Evolutionary conservation across 805 yeast species (phyloP).

Genomic region (Saccharomycopsis fermentans): DNA sequence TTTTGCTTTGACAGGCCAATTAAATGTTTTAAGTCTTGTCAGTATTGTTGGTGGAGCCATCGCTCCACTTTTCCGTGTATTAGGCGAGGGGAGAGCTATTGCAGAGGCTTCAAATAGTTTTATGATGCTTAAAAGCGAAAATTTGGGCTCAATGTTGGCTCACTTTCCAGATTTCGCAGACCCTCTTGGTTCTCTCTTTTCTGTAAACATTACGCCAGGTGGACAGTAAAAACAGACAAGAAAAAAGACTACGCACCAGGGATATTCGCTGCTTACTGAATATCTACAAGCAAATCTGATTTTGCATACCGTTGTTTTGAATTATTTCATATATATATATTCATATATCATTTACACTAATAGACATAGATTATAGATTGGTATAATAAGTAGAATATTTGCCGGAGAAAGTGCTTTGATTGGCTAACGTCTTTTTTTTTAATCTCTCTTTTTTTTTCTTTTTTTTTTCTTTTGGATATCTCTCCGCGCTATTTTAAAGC

Average conservation of each 20-base stretch:
- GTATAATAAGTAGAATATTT: no score
- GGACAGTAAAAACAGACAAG: neutral
- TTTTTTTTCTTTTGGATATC: neutral
- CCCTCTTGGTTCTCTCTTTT: neutral
- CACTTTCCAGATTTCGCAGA: neutral
- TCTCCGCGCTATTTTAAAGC: neutral
- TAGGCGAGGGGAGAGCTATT: neutral
- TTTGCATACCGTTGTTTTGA: neutral
- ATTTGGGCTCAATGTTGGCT: neutral
- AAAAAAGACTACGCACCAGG: no score
- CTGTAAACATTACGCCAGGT: neutral
- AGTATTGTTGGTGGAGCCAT: constrained; percentile 2
- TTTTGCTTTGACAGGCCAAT: constrained; percentile 3
- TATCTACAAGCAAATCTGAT: neutral
- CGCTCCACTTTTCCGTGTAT: neutral
- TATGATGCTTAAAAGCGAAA: neutral
- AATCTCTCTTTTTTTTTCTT: neutral
- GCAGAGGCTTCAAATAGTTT: constrained; percentile 4
- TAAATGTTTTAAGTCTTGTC: constrained; percentile 1
- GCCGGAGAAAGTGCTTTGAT: neutral
- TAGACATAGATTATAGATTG: no score
- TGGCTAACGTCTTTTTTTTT: neutral
- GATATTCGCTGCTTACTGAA: neutral
- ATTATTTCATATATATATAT: no score
- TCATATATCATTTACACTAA: no score